Base-by-base conservation (phyloP, 441 rosid species). In the Corymbia calophylla region DNA sequence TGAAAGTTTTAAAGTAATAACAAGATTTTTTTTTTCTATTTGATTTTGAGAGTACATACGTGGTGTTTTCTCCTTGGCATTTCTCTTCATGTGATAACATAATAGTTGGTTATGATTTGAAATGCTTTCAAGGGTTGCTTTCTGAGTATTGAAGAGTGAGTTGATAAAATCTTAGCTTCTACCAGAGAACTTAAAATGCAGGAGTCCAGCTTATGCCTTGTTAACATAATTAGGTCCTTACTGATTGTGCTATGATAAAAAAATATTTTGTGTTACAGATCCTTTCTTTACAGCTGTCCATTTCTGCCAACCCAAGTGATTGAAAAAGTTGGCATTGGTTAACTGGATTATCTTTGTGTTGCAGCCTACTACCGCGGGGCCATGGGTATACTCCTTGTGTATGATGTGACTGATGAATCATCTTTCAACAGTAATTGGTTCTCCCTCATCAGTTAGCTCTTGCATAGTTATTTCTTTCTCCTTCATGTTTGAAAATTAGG, bases 361-460 rank as follows among this genome's bases (percentile, higher is more conserved):
- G 96, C 97, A 97, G 99, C 99, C 88, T 97, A 97, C 93, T 97
- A 97, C 92, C 97, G 99, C 58, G 99, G 99, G 92, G 98, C 99
- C 88, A 97, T 97, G 99, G 99, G 99, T 15, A 97, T 97, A 90
- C 94, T 97, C 94, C 98, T 97, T 8, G 99, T 98, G 66, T 96
- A 98, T 89, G 99, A 98, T 92, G 99, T 98, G 62, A 98, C 99
- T 32, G 98, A 97, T 88, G 99, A 97, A 92, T 95, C 99, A 86
- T 97, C 99, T 90, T 97, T 97, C 94, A 97, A 97, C 92, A 97
- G 99, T 97, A 96, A 94, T 87, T 89, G 29, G 84, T 87, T 91
- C 90, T 86, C 56, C 35, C 51, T 56, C 39, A 77, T 49, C 29
- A 53, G 91, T 82, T 86, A 58, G 87, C 70, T 87, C 27, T 86